These are phyloP conservation scores for Vickermania ingenoplastis DNA, from an alignment of 208 protist species.

Conservation along the genomic window DNA sequence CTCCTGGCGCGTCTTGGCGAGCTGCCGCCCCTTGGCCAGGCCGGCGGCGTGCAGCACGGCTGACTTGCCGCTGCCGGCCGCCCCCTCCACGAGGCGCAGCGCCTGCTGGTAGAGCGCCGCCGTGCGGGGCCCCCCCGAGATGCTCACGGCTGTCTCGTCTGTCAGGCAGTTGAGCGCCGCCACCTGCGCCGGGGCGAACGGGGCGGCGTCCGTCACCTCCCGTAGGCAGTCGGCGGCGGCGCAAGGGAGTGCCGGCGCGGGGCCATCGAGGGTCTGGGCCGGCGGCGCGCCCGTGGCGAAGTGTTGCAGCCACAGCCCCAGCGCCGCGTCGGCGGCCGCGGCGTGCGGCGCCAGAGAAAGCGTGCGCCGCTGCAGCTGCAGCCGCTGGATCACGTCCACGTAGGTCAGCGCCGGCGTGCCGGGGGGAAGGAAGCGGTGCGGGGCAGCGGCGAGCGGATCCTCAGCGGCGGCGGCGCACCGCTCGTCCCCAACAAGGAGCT, in stretches of 20 bases:
- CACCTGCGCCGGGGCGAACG: constrained; percentile 60
- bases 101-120: constrained; percentile 2
- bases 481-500: constrained; percentile 18
- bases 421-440: constrained; percentile 35
- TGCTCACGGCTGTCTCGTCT: constrained; percentile 7
- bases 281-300: constrained; percentile 10
- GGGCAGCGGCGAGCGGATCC: background rate
- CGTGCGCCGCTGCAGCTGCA: constrained; percentile 8
- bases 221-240: constrained; percentile 10
- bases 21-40: constrained; percentile 37
- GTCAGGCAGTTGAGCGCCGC: constrained; percentile 50
- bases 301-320: constrained; percentile 17
- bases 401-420: constrained; percentile 64
- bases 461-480: background rate
- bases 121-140: constrained; percentile 3
- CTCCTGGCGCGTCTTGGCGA: constrained; percentile 36
- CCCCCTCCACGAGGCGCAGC: constrained; percentile 40
- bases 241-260: background rate
- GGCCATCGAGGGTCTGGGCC: constrained; percentile 8
- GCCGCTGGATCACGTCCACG: constrained; percentile 32
- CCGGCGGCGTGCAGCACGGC: constrained; percentile 46
- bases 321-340: background rate
- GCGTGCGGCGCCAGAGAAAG: background rate
- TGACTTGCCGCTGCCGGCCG: constrained; percentile 66
- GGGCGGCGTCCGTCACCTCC: constrained; percentile 7